Percentiles rank a stretch among this genome's conserved stretches.
phyloP scores from a whole-genome alignment of 2,329 filamentous ascomycete species.

The Clathrospora elynae region DNA sequence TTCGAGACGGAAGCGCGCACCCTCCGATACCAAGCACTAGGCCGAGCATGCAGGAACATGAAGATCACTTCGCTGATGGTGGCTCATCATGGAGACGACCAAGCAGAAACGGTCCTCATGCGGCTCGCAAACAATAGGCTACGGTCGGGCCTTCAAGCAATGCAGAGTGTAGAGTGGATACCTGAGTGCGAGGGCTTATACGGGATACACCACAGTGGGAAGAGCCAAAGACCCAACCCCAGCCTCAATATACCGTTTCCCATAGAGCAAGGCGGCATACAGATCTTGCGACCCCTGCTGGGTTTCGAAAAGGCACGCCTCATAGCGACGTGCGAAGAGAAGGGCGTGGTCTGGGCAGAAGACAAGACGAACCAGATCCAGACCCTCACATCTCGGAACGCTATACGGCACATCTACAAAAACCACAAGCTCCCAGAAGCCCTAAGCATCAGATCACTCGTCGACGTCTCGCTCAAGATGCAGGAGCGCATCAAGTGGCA shows the following conservation, averaged over 20 bases:
- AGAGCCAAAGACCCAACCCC: constrained; percentile 13
- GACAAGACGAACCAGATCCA: constrained; percentile 81
- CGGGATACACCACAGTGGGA: constrained; percentile 61
- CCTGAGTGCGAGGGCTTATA: constrained; percentile 82
- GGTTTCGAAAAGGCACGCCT: constrained; percentile 73
- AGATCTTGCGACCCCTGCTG: constrained; percentile 71
- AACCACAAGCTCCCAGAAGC: constrained; percentile 69
- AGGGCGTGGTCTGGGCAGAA: constrained; percentile 75
- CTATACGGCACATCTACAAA: constrained; percentile 70
- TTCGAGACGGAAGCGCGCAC: constrained; percentile 78
- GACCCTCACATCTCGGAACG: constrained; percentile 79
- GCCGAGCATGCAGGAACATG: constrained; percentile 60
- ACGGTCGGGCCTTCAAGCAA: constrained; percentile 73
- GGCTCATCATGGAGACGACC: constrained; percentile 88
- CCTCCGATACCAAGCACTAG: constrained; percentile 74
- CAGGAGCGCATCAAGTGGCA: constrained; percentile 58
- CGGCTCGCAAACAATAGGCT: constrained; percentile 71
- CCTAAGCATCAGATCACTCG: constrained; percentile 64
- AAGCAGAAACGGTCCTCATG: constrained; percentile 87
- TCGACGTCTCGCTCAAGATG: constrained; percentile 55
- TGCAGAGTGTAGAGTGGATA: constrained; percentile 68
- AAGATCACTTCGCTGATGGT: constrained; percentile 68
- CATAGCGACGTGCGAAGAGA: constrained; percentile 73
- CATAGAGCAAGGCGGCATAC: constrained; percentile 69
- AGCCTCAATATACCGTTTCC: constrained; percentile 34